A percentile compares a stretch with the other conserved stretches of the same genome.
These are phyloP conservation scores for Chenopodium quinoa DNA, from an alignment of 148 eudicot species.

Conservation along the genomic window DNA sequence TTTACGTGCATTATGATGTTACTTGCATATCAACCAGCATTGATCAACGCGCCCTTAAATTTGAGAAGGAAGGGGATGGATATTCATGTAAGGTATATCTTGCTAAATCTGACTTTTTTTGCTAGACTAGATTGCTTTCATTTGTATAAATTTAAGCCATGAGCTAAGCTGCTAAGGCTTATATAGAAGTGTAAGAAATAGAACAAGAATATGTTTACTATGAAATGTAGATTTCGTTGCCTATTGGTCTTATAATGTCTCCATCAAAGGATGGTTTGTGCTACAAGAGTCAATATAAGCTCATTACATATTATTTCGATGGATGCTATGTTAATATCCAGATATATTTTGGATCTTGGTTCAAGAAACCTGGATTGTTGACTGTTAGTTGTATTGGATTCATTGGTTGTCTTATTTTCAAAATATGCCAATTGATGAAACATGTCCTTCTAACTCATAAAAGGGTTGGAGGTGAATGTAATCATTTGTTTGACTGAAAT, in stretches of 20 bases:
- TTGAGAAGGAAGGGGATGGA: background rate
- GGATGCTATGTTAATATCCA: background rate
- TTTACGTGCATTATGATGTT: background rate
- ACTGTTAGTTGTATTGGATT: background rate
- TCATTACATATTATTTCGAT: background rate
- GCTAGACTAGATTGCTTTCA: background rate
- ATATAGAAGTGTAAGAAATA: background rate
- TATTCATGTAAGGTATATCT: background rate
- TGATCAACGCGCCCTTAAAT: background rate
- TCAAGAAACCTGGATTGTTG: background rate
- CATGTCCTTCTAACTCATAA: too few species aligned
- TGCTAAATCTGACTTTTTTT: background rate
- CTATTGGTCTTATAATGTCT: background rate
- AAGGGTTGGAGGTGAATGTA: too few species aligned
- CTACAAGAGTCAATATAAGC: background rate
- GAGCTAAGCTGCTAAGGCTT: background rate
- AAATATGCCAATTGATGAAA: too few species aligned
- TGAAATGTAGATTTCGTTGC: background rate
- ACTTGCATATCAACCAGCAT: background rate
- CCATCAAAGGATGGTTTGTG: background rate
- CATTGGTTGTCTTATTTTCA: too few species aligned
- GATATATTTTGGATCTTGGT: background rate
- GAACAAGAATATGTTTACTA: background rate
- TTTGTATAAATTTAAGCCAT: background rate
- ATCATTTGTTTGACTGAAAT: too few species aligned